Evolutionary conservation across 2,329 filamentous ascomycete species (phyloP).

Genomic region (Colletotrichum australisinense): DNA sequence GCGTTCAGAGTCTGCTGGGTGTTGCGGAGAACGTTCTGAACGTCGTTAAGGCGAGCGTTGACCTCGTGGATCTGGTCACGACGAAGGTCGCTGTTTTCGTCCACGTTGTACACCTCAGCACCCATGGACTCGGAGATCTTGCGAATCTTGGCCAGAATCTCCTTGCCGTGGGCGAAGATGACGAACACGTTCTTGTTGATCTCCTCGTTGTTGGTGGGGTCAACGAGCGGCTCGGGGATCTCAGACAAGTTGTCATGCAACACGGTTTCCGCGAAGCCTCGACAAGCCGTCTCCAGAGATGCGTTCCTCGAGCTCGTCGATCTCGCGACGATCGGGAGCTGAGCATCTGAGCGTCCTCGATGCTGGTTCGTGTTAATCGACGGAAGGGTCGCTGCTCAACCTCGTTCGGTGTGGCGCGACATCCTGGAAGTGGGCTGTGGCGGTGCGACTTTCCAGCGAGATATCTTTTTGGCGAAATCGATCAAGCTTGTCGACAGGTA

Average conservation of each 20-base stretch:
- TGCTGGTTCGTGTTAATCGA: too few species aligned
- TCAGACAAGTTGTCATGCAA: too few species aligned
- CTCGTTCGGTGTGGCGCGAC: too few species aligned
- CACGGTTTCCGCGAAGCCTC: too few species aligned
- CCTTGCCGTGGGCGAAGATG: conserved; percentile 98
- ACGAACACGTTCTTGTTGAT: conserved; percentile 99
- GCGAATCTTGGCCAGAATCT: conserved; percentile 97
- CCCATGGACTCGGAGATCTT: conserved; percentile 99
- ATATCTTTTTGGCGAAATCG: too few species aligned
- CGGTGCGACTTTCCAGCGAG: too few species aligned
- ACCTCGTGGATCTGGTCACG: conserved; percentile 98
- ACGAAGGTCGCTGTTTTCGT: conserved; percentile 95
- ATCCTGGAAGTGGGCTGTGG: too few species aligned
- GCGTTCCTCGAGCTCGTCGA: too few species aligned
- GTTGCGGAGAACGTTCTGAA: conserved; percentile 92
- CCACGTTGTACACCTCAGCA: conserved; percentile 94
- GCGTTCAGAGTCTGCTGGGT: conserved; percentile 94
- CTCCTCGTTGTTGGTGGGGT: conserved; percentile 91
- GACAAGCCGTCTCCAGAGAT: too few species aligned
- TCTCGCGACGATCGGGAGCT: too few species aligned
- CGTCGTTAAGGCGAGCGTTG: conserved; percentile 90
- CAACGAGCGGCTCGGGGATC: conserved; percentile 91
- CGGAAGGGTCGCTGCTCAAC: too few species aligned
- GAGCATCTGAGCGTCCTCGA: too few species aligned
- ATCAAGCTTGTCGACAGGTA: conserved; percentile 35